These are phyloP conservation scores for Megacollybia marginata DNA, from an alignment of 768 basidiomycete species.

Conservation along the genomic window DNA sequence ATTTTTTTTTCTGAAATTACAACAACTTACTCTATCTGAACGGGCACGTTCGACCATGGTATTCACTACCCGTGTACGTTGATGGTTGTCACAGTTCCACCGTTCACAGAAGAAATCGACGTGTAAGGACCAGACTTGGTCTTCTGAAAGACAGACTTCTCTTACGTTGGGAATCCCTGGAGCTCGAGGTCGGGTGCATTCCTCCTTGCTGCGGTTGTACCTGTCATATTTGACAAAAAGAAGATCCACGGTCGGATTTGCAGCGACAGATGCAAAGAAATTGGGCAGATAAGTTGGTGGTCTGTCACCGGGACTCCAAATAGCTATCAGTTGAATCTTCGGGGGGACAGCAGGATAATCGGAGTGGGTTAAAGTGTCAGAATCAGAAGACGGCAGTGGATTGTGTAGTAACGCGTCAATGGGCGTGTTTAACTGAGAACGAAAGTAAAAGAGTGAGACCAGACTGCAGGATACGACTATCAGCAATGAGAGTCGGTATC, in stretches of 20 bases:
- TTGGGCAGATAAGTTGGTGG: conserved; percentile 5
- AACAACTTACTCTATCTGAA: background rate
- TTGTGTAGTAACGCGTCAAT: too few species aligned
- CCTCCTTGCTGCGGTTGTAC: background rate
- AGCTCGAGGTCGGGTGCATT: background rate
- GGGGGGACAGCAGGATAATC: background rate
- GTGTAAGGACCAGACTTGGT: conserved; percentile 1
- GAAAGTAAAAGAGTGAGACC: too few species aligned
- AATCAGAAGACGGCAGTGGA: too few species aligned
- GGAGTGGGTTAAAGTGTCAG: too few species aligned
- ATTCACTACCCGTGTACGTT: background rate
- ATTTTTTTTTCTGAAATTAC: too few species aligned
- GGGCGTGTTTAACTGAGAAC: too few species aligned
- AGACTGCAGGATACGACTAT: too few species aligned
- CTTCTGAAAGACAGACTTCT: background rate
- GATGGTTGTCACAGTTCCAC: conserved; percentile 1
- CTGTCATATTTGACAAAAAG: conserved; percentile 4
- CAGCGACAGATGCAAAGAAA: conserved; percentile 5
- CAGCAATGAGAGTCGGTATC: too few species aligned
- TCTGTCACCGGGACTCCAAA: conserved; percentile 1
- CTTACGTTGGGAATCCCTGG: background rate
- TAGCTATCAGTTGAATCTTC: background rate
- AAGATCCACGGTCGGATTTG: conserved; percentile 4
- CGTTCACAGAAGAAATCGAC: conserved; percentile 2
- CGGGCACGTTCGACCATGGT: background rate